Conservation (phyloP, 2,329 filamentous ascomycete genomes). For the Aspergillus texensis region DNA sequence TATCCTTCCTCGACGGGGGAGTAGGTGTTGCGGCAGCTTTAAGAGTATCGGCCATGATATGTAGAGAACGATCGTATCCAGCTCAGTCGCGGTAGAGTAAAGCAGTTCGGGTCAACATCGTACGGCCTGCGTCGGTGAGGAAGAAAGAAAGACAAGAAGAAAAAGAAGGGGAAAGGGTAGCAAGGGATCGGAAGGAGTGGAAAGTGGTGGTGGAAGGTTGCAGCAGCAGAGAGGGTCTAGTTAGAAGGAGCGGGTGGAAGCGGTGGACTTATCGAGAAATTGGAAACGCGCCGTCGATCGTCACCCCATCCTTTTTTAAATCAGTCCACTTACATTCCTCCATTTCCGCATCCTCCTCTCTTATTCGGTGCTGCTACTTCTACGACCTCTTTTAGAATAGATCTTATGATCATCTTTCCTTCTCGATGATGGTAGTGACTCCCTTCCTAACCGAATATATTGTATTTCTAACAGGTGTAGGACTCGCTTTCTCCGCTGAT, state of each 20-base stretch:
- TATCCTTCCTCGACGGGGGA: conserved; percentile 45
- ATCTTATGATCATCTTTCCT: neutral
- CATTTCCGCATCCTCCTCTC: neutral
- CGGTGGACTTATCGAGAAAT: neutral
- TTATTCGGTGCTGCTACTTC: neutral
- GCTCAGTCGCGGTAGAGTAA: neutral
- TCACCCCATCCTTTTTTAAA: neutral
- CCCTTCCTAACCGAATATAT: neutral
- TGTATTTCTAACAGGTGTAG: conserved; percentile 21
- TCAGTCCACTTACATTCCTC: conserved; percentile 10
- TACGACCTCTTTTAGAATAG: neutral
- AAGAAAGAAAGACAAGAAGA: neutral
- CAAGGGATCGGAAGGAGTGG: neutral
- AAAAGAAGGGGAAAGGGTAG: neutral
- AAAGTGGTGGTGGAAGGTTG: neutral
- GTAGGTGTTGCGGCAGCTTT: conserved; percentile 2
- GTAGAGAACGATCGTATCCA: conserved; percentile 1
- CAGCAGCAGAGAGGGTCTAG: neutral
- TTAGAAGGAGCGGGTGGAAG: neutral
- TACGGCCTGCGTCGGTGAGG: neutral
- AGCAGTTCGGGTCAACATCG: neutral
- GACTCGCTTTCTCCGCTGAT: conserved; percentile 46
- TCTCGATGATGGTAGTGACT: neutral
- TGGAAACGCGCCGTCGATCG: neutral
- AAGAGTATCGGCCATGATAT: conserved; percentile 11